These are phyloP conservation scores for Pseudonitzschia delicatissima DNA, from an alignment of 108 stramenopile genomes.

Conservation along the genomic window DNA sequence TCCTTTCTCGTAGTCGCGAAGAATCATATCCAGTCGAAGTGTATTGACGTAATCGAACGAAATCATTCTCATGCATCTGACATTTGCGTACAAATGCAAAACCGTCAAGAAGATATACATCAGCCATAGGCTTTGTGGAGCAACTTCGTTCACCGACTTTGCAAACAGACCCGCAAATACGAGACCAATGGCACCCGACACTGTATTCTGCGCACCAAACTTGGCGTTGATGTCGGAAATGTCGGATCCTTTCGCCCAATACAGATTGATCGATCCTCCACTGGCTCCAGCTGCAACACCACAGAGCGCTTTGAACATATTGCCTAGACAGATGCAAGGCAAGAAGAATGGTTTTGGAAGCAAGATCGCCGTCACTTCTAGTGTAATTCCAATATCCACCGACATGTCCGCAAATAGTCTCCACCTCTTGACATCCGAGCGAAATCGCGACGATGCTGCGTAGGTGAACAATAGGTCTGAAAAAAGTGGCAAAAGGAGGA, in stretches of 20 bases:
- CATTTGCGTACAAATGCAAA: slow-evolving; percentile 64
- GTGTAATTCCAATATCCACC: slow-evolving; percentile 78
- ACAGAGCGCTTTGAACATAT: slow-evolving; percentile 82
- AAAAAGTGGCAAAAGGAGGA: too few species aligned
- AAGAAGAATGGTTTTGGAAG: slow-evolving; percentile 59
- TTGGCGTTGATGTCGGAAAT: slow-evolving; percentile 76
- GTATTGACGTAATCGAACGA: slow-evolving; percentile 71
- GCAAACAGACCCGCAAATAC: slow-evolving; percentile 67
- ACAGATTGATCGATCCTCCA: slow-evolving; percentile 72
- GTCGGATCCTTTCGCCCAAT: slow-evolving; percentile 74
- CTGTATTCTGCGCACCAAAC: slow-evolving; percentile 79
- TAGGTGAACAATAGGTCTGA: slow-evolving; percentile 62
- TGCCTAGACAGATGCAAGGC: slow-evolving; percentile 61
- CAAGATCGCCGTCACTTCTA: slow-evolving; percentile 61
- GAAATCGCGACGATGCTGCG: slow-evolving; percentile 55
- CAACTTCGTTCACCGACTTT: slow-evolving; percentile 41
- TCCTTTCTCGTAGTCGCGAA: slow-evolving; percentile 33
- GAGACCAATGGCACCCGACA: slow-evolving; percentile 73
- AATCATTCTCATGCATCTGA: slow-evolving; percentile 66
- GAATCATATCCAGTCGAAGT: slow-evolving; percentile 50
- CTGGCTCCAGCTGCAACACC: slow-evolving; percentile 83
- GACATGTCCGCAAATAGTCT: slow-evolving; percentile 77
- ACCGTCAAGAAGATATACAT: slow-evolving; percentile 60
- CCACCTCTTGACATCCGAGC: slow-evolving; percentile 77
- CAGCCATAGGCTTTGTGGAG: slow-evolving; percentile 33